Evolutionary conservation across 164 flowering plant species (phyloP), one percentile per base, ranked within the genome.

Genomic region (Aristolochia californica): DNA sequence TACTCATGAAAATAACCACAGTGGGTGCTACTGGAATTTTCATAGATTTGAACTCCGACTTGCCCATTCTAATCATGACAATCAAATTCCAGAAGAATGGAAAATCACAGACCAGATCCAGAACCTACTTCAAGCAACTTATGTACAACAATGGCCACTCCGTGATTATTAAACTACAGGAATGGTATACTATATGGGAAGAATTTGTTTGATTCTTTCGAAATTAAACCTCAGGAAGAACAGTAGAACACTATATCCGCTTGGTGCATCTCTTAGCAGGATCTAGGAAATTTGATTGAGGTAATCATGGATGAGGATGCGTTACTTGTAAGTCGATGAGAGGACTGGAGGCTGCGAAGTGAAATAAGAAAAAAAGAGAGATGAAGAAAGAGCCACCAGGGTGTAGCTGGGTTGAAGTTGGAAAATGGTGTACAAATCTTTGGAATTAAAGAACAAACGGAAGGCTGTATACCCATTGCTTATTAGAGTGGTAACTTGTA

Each of bases 121-220:
- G 27, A 11, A 21, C 52, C 43, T 67, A 58, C 44, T 22, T 62
- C 9, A 59, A 45, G 57, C 64, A 25, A 16, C 48, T 43, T 14
- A 58, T 58, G 14, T 45, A 49, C 21, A 49, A 44, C 16, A 13
- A 43, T 1, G 71, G 71, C 24, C 95, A 87, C 50, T 81, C 83
- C 14, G 56, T 63, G 23, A 69, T 74, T 22, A 25, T 79, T n/a
- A 84, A 79, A 53, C 45, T 45, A 9, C 81, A 74, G 17, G 5
- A 47, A 1, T 62, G 56, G 50, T 50, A 59, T 10, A 55, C 66
- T 28, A 77, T 20, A 48, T 48, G 71, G 71, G 43, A 24, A 4
- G 53, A 48, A 38, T 16, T 18, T 68, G 34, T 68, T 64, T 60
- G 17, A 45, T 10, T 56, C 67, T 8, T 64, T 64, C 62, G 62